Evolutionary conservation across 768 basidiomycete genomes (phyloP).

Genomic region (Sporobolomyces roseus): DNA sequence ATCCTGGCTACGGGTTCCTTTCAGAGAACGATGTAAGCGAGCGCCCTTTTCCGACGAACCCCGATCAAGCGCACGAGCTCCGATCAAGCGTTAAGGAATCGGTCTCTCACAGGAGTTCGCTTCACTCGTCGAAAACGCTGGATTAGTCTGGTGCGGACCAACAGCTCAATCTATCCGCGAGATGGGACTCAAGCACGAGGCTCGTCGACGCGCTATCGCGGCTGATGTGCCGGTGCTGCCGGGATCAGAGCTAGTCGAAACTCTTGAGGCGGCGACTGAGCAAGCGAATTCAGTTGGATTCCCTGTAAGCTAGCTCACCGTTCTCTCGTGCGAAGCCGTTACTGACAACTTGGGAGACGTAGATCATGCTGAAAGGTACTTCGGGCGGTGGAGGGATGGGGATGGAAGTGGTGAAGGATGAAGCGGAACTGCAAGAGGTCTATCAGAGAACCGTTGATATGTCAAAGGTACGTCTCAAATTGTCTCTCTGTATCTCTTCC

Average conservation of each 20-base stretch:
- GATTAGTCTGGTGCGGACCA: constrained; percentile 28
- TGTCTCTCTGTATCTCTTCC: no score
- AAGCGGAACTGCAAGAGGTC: constrained; percentile 44
- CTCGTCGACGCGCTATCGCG: constrained; percentile 11
- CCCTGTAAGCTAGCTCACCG: constrained; percentile 53
- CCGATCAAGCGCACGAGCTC: no score
- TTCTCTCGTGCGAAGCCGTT: neutral
- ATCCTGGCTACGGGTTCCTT: constrained; percentile 47
- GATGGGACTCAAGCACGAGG: constrained; percentile 37
- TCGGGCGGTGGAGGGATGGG: constrained; percentile 70
- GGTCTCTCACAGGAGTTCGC: constrained; percentile 25
- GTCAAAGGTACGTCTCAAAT: no score
- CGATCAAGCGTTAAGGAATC: no score
- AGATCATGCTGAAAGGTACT: constrained; percentile 50
- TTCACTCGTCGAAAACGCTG: constrained; percentile 1
- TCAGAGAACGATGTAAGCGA: constrained; percentile 41
- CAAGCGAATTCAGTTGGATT: constrained; percentile 55
- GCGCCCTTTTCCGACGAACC: no score
- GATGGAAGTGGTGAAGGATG: constrained; percentile 56
- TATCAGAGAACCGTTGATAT: constrained; percentile 20
- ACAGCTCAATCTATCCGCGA: constrained; percentile 8
- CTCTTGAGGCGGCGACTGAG: constrained; percentile 52
- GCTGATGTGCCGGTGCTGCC: constrained; percentile 56
- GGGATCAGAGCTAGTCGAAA: constrained; percentile 51
- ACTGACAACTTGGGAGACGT: neutral